These are phyloP conservation scores for Pseudopyrenochaeta lycopersici DNA, from an alignment of 2,329 filamentous ascomycete species.

Conservation along the genomic window DNA sequence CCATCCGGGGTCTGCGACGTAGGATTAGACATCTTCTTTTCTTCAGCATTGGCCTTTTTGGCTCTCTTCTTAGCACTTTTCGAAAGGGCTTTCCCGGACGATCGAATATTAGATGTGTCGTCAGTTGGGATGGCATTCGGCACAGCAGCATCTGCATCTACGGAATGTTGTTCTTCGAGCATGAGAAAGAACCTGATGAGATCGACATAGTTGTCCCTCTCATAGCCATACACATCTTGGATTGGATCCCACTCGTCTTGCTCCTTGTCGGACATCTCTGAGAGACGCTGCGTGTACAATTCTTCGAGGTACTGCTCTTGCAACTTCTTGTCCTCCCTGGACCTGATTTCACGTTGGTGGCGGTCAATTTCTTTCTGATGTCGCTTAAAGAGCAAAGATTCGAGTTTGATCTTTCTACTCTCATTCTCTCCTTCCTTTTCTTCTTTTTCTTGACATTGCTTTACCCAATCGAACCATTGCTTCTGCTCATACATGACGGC, in stretches of 20 bases:
- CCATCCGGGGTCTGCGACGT: conserved; percentile 22
- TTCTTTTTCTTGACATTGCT: conserved; percentile 56
- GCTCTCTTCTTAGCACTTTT: conserved; percentile 47
- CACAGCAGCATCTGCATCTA: conserved; percentile 4
- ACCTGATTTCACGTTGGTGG: conserved; percentile 50
- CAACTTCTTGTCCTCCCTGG: conserved; percentile 54
- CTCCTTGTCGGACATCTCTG: conserved; percentile 49
- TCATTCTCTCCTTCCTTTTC: conserved; percentile 58
- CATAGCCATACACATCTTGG: conserved; percentile 57
- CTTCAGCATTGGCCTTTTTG: conserved; percentile 37
- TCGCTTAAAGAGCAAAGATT: conserved; percentile 58
- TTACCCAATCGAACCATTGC: conserved; percentile 61
- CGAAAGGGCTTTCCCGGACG: conserved; percentile 23
- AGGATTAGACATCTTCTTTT: conserved; percentile 25
- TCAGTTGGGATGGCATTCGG: not conserved
- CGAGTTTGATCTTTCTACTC: conserved; percentile 59
- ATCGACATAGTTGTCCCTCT: conserved; percentile 55
- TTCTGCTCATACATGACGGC: conserved; percentile 57
- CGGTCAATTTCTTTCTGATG: conserved; percentile 56
- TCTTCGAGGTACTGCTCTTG: conserved; percentile 57
- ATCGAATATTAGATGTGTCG: not conserved
- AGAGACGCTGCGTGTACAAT: conserved; percentile 53
- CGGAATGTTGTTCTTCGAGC: conserved; percentile 39
- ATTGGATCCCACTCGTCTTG: conserved; percentile 59
- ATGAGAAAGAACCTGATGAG: conserved; percentile 58